phyloP scores from a whole-genome alignment of 2,329 filamentous ascomycete genomes.

The Xylaria sp. region DNA sequence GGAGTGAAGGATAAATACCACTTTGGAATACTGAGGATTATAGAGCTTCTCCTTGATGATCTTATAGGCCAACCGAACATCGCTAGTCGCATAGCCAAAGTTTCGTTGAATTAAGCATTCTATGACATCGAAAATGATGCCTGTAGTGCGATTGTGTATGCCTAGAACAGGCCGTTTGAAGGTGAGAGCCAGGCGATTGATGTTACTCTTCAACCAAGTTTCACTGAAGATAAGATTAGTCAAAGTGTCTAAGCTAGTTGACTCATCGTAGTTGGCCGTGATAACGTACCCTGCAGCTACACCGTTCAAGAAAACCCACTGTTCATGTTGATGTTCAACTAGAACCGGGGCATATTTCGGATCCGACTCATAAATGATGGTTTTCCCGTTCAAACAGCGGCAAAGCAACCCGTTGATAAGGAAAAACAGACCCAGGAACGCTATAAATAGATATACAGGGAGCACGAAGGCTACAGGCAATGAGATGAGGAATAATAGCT shows the following conservation, averaged over 20 bases:
- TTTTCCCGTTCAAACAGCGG: conserved; percentile 62
- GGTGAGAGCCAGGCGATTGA: conserved; percentile 76
- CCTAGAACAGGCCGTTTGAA: conserved; percentile 77
- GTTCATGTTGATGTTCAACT: conserved; percentile 68
- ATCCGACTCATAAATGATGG: conserved; percentile 62
- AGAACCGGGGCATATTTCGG: conserved; percentile 60
- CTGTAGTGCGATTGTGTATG: conserved; percentile 79
- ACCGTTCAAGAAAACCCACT: conserved; percentile 85
- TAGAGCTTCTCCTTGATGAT: conserved; percentile 72
- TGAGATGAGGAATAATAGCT: conserved; percentile 68
- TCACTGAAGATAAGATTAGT: conserved; percentile 52
- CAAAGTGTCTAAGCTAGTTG: conserved; percentile 15
- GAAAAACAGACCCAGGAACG: conserved; percentile 57
- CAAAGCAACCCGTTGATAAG: conserved; percentile 63
- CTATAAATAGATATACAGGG: conserved; percentile 59
- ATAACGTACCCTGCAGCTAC: conserved; percentile 68
- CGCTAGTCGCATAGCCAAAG: conserved; percentile 75
- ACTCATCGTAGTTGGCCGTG: background rate
- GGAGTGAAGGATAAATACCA: conserved; percentile 79
- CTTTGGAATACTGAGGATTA: conserved; percentile 70
- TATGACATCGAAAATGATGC: conserved; percentile 79
- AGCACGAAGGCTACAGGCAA: conserved; percentile 63
- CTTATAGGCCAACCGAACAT: conserved; percentile 71
- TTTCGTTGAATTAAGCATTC: conserved; percentile 82
- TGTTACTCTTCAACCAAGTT: conserved; percentile 75